phyloP scores from a whole-genome alignment of 108 stramenopile species.

The Craspedostauros australis region DNA sequence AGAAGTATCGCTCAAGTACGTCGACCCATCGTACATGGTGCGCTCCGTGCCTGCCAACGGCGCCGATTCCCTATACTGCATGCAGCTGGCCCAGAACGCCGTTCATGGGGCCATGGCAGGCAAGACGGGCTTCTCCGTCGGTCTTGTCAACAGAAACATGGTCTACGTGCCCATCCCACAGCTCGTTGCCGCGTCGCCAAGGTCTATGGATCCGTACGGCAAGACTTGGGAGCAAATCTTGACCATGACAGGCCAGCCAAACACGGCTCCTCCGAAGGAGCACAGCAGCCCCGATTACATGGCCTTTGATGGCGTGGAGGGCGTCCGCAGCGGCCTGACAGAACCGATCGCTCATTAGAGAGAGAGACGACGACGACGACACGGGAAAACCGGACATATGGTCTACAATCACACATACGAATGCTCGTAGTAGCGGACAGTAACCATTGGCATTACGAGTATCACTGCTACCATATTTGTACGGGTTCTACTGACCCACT shows the following conservation, averaged over 20 bases:
- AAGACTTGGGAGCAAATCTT: slow-evolving; percentile 75
- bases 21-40: slow-evolving; percentile 90
- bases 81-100: slow-evolving; percentile 85
- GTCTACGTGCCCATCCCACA: slow-evolving; percentile 75
- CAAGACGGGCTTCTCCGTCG: slow-evolving; percentile 73
- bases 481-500: too few species aligned
- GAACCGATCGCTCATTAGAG: too few species aligned
- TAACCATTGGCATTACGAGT: too few species aligned
- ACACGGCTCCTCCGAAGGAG: slow-evolving; percentile 23
- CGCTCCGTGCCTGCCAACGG: slow-evolving; percentile 81
- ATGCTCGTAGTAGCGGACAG: too few species aligned
- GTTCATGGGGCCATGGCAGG: slow-evolving; percentile 94
- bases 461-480: too few species aligned
- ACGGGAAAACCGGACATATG: too few species aligned
- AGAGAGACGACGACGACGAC: too few species aligned
- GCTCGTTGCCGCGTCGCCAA: slow-evolving; percentile 59
- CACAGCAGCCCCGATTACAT: not conserved
- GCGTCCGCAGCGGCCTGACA: too few species aligned
- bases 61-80: slow-evolving; percentile 80
- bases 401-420: too few species aligned
- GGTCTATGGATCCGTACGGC: slow-evolving; percentile 58
- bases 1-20: slow-evolving; percentile 55
- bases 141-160: slow-evolving; percentile 66
- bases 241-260: slow-evolving; percentile 72
- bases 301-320: too few species aligned